Base-by-base conservation (phyloP, 2,329 filamentous ascomycete genomes). In the Apiospora rasikravindrae region DNA sequence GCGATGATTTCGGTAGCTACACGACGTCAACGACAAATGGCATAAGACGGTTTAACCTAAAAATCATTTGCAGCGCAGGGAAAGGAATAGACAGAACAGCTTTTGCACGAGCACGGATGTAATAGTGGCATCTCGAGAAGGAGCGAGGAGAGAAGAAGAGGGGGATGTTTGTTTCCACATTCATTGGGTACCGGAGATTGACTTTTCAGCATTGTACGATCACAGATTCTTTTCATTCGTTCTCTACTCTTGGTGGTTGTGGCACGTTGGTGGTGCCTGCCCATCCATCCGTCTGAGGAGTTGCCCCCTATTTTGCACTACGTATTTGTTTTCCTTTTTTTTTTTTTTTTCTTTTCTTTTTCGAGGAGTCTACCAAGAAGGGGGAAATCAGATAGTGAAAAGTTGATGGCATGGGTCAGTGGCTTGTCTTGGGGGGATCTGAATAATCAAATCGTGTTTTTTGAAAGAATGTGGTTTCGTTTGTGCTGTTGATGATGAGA, bases 1-100 rank as follows among this genome's bases (percentile, higher is more conserved):
- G 49, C 64, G 70, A 71, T 75, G 71, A 70, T 70, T 73, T 71
- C 71, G 70, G 29, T 72, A 69, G 73, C 67, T 51, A 69, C 71
- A 80, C 74, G 77, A 80, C 75, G 67, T 77, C 75, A 77, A 78
- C 73, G 76, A 80, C 74, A 64, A 74, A 79, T 75, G 77, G 77
- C 76, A 80, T 79, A 76, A 78, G 77, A 79, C 73, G 70, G 75
- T 75, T 72, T 71, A 77, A 69, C 72, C 80, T 79, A 79, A 80
- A 80, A 70, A 75, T 75, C 71, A 76, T 76, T 74, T 76, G 71
- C 75, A 74, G 72, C 76, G 70, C 74, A 73, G 74, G 73, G 75
- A 75, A 79, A 76, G 73, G 76, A 73, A 80, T 81, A 81, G 79
- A 81, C 77, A 67, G 76, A 75, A 74, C 71, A 74, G 73, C 72